Base-by-base conservation (phyloP, 768 basidiomycete species). In the Auricularia heimuer region DNA sequence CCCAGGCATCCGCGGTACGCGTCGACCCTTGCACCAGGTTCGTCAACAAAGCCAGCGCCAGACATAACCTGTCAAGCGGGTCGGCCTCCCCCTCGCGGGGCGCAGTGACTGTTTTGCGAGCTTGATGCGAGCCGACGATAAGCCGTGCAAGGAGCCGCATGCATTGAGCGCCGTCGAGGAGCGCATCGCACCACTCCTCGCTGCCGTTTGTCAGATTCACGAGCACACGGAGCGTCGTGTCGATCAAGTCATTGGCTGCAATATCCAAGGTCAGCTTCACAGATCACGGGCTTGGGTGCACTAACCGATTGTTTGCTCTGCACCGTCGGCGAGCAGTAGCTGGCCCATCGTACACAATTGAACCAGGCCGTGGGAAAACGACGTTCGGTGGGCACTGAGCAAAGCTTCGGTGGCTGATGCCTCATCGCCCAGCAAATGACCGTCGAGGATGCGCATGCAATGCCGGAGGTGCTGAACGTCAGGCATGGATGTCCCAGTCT, bases 1-100 rank as follows among this genome's bases (percentile, higher is more conserved):
- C 42, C 60, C 64, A 34, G 2, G 16, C 65, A 10, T 51, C 65
- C 39, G 61, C 54, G 3, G 56, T 60, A 12, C n/a, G 74, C 76
- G 0, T 80, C 78, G n/a, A 80, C 76, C 4, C 77, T 70, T 91
- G 88, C 0, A 90, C 83, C 54, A 92, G 76, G 72, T 92, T 92
- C 63, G 89, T 90, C 47, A 92, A 75, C 10, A 92, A 75, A 1
- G 86, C 91, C 4, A 93, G 80, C 4, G 85, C 82, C 34, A 93
- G 84, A 72, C 90, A 92, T 3, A 91, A 76, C 39, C 81, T 79
- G 71, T 93, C 92, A n/a, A 89, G 77, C 3, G 80, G 75, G 45
- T 81, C 78, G 3, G 79, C 75, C 0, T 74, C 70, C 16, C 69
- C 66, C 29, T 75, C 73, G 21, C 34, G 62, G 6, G 6, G 51